These are phyloP conservation scores for Talaromyces sp. DNA, from an alignment of 2,329 filamentous ascomycete genomes.

Conservation along the genomic window DNA sequence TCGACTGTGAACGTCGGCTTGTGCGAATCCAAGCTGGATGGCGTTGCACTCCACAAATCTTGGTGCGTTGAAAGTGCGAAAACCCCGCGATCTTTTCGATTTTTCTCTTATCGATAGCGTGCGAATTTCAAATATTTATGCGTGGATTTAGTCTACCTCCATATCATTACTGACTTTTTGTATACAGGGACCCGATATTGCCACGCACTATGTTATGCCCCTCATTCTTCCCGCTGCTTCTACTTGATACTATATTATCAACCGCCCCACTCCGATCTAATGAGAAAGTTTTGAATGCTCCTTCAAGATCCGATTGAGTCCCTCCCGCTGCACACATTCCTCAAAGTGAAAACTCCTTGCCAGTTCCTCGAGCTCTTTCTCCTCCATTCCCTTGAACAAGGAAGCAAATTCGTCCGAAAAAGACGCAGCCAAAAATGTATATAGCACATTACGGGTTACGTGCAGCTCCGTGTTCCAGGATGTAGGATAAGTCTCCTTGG, in stretches of 20 bases:
- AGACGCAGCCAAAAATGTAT: conserved; percentile 55
- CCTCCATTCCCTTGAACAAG: conserved; percentile 55
- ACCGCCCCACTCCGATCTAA: background rate
- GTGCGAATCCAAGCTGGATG: background rate
- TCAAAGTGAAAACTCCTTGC: conserved; percentile 59
- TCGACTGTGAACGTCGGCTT: conserved; percentile 9
- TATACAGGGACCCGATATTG: background rate
- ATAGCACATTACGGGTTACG: conserved; percentile 48
- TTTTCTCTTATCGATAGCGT: conserved; percentile 33
- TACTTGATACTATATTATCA: background rate
- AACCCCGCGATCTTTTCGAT: conserved; percentile 30
- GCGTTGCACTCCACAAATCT: conserved; percentile 9
- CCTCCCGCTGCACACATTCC: conserved; percentile 55
- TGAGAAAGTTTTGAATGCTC: conserved; percentile 39
- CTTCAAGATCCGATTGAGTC: conserved; percentile 55
- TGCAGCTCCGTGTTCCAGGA: conserved; percentile 57
- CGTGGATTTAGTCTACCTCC: conserved; percentile 8
- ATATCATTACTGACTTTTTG: background rate
- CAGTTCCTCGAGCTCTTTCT: conserved; percentile 58
- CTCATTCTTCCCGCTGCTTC: conserved; percentile 4
- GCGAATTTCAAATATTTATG: conserved; percentile 10
- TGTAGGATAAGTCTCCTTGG: conserved; percentile 49
- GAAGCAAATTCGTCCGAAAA: conserved; percentile 59
- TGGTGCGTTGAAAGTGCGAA: conserved; percentile 19
- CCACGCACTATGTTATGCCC: conserved; percentile 7